phyloP scores from a whole-genome alignment of 2,329 filamentous ascomycete species.

The Aspergillus alliaceus region DNA sequence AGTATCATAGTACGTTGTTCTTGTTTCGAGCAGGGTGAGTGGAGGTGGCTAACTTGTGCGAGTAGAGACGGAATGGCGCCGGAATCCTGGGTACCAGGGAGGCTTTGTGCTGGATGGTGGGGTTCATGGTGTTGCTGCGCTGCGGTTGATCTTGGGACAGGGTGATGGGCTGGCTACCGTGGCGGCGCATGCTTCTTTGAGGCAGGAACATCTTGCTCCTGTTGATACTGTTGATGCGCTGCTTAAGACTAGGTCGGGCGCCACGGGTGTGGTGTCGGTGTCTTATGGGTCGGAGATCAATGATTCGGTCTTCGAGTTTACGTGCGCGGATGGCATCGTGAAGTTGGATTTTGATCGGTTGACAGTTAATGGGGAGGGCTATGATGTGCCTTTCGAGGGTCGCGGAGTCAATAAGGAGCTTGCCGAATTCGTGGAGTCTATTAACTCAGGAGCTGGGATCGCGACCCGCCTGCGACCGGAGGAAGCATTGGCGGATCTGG shows the following conservation, averaged over 20 bases:
- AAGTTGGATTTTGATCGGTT: conserved; percentile 40
- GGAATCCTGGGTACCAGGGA: conserved; percentile 57
- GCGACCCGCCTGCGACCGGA: conserved; percentile 46
- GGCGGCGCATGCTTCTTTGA: conserved; percentile 51
- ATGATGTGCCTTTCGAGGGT: conserved; percentile 49
- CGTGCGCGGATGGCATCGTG: conserved; percentile 53
- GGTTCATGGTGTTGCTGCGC: conserved; percentile 56
- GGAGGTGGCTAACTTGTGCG: conserved; percentile 2
- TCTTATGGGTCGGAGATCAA: conserved; percentile 55
- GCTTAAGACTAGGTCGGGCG: conserved; percentile 48
- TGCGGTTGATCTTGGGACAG: conserved; percentile 50
- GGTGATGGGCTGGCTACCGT: conserved; percentile 44
- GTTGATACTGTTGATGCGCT: conserved; percentile 59
- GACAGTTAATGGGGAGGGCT: conserved; percentile 36
- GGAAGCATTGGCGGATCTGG: conserved; percentile 55
- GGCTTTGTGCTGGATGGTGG: conserved; percentile 62
- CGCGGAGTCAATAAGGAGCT: conserved; percentile 56
- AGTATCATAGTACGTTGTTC: conserved; percentile 51
- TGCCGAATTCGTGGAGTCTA: conserved; percentile 52
- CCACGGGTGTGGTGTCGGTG: conserved; percentile 51
- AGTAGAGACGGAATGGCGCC: conserved; percentile 56
- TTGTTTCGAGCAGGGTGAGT: not conserved
- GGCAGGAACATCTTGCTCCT: conserved; percentile 54
- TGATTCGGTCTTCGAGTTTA: conserved; percentile 51
- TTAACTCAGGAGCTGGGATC: conserved; percentile 44